phyloP scores from a whole-genome alignment of 73 alveolate genomes.

The Urostyla sp. region DNA sequence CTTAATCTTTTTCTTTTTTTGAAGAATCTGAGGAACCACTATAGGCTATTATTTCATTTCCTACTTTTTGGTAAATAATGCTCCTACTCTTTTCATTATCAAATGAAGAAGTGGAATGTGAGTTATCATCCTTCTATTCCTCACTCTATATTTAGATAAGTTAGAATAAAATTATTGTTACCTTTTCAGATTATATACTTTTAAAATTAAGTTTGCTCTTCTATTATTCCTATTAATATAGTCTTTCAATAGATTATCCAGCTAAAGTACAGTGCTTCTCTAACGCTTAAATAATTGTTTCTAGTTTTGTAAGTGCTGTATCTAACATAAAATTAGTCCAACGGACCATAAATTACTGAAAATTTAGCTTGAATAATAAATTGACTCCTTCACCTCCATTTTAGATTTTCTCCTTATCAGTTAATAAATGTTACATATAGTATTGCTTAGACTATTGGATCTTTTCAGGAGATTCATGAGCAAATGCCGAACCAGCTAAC shows the following conservation, averaged over 20 bases:
- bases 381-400: slow-evolving; percentile 26
- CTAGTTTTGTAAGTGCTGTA: neutral
- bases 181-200: neutral
- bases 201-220: neutral
- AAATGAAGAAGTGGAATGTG: too few relatives aligned
- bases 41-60: neutral
- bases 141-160: neutral
- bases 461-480: neutral
- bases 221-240: neutral
- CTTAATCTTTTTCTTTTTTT: neutral
- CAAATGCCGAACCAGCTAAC: slow-evolving; percentile 8
- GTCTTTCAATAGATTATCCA: neutral
- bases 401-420: neutral
- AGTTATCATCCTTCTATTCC: neutral
- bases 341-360: slow-evolving; percentile 18
- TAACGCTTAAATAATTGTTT: slow-evolving; percentile 12
- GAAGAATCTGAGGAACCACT: too few relatives aligned
- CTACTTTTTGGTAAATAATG: neutral
- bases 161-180: too few relatives aligned
- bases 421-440: neutral
- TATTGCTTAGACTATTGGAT: neutral
- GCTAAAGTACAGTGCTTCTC: neutral
- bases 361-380: neutral
- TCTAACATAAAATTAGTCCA: slow-evolving; percentile 41
- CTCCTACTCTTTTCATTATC: neutral